Base-by-base conservation (phyloP, 2,329 filamentous ascomycete species). In the Pseudonectria buxi region DNA sequence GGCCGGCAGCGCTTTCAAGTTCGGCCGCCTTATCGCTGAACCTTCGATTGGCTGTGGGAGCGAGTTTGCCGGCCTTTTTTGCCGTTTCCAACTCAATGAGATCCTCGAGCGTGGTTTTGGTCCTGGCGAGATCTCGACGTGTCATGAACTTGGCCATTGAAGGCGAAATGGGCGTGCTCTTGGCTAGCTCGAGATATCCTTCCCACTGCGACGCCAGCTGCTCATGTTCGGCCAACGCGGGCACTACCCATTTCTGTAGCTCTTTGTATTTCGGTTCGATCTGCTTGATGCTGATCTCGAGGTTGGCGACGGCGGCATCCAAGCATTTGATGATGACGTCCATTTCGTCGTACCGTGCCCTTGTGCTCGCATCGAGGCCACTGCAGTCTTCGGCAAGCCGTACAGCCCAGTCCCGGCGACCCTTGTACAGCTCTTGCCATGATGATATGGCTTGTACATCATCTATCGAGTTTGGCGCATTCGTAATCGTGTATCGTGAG, bases 371-470 rank as follows among this genome's bases (percentile, higher is more conserved):
- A 33, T 80, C 77, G 66, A 87, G 81, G 32, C 67, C 66, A 32
- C 69, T 69, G 49, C 86, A 90, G 47, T 82, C 79, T 16, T 81
- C 76, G 6, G 83, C 72, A 24, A 94, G 64, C 26, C 70, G 71
- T 35, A 81, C 64, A 0, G 88, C 84, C 92, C 92, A 98, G 47
- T 74, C 72, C 50, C 82, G 78, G 40, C 92, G 81, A 39, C 81
- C 74, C 58, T 81, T 83, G 68, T 92, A 95, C 14, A 96, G 70
- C 29, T 81, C 77, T 57, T 87, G 85, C 90, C 92, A 98, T 76
- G 88, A 82, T 52, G 81, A 72, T 36, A 95, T 70, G 43, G 88
- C 82, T 41, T 83, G 86, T 43, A 86, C 81, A 53, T 89, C 80
- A 28, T 81, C 72, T 48, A 94, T 83, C 28, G 79, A 83, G 59